Evolutionary conservation across 345 rosid species (phyloP).

Genomic region (Hibiscus mutabilis): DNA sequence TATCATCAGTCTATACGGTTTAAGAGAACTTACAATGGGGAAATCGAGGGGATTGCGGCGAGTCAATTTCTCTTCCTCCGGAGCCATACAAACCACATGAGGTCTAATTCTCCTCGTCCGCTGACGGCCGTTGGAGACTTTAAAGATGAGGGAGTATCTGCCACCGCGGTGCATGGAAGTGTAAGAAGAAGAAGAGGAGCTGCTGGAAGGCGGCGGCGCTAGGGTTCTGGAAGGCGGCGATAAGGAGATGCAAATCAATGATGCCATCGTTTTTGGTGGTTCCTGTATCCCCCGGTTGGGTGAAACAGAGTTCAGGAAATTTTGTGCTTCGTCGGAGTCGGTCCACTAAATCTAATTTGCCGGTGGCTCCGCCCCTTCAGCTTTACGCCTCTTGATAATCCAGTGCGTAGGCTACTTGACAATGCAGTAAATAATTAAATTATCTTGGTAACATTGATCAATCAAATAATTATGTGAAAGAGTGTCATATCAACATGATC

Average conservation of each 20-base stretch:
- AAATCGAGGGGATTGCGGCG: slow-evolving; percentile 67
- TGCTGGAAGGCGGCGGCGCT: background rate
- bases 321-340: background rate
- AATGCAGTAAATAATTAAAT: no score
- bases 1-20: background rate
- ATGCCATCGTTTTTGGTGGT: background rate
- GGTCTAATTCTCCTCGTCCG: slow-evolving; percentile 15
- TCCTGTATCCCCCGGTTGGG: background rate
- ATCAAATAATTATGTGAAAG: no score
- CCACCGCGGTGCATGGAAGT: background rate
- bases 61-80: slow-evolving; percentile 65
- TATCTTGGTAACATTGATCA: no score
- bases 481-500: no score
- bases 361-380: no score
- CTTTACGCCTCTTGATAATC: no score
- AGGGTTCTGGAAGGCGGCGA: background rate
- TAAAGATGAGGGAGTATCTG: background rate
- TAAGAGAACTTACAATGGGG: slow-evolving; percentile 40
- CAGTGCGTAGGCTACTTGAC: no score
- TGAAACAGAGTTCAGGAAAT: background rate
- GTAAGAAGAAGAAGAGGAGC: background rate
- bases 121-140: background rate
- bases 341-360: no score
- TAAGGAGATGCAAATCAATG: background rate
- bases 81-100: slow-evolving; percentile 60